Base-by-base conservation (phyloP, 495 filamentous ascomycete species). In the Xylaria bambusicola region DNA sequence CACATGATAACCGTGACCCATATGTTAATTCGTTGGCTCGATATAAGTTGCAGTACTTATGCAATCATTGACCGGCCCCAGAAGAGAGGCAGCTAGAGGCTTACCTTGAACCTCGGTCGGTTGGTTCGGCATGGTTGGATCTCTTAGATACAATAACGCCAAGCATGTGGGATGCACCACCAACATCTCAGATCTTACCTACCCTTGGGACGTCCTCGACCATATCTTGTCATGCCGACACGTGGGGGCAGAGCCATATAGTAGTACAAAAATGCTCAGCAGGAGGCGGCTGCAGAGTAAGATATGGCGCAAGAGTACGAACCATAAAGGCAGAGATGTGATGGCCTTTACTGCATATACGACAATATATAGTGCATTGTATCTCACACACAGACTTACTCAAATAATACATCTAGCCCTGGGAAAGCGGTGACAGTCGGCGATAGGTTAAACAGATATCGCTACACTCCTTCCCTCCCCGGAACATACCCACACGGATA, bases 401-500 rank as follows among this genome's bases (percentile, higher is more conserved):
- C 17, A 33, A 33, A n/a, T n/a, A n/a, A n/a, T n/a, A n/a, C n/a
- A n/a, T n/a, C n/a, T n/a, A n/a, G n/a, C n/a, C n/a, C n/a, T n/a
- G n/a, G n/a, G 23, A 27, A 27, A 27, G 23, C 35, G 9, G 29
- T 53, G 20, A 27, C 26, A 27, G 23, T 27, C 50, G 6, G 35
- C 36, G 35, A 29, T 33, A 12, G 2, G 38, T 18, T 21, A 44
- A 33, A 6, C 24, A 36, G n/a, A 29, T 36, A 21, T 17, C 15
- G 18, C 52, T 23, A 44, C 17, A 20, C 52, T 54, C 52, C 52
- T 54, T 54, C 52, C 52, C 38, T 54, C 52, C 52, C 17, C 21
- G n/a, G 52, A 54, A 17, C 26, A 44, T 54, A 24, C n/a, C 38
- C 52, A 26, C 15, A 23, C 15, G 6, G 12, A 27, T 26, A n/a